Percentiles rank a stretch among this genome's conserved stretches.
Conservation (phyloP, 129 eudicot species). For the Heracleum sosnowskyi region DNA sequence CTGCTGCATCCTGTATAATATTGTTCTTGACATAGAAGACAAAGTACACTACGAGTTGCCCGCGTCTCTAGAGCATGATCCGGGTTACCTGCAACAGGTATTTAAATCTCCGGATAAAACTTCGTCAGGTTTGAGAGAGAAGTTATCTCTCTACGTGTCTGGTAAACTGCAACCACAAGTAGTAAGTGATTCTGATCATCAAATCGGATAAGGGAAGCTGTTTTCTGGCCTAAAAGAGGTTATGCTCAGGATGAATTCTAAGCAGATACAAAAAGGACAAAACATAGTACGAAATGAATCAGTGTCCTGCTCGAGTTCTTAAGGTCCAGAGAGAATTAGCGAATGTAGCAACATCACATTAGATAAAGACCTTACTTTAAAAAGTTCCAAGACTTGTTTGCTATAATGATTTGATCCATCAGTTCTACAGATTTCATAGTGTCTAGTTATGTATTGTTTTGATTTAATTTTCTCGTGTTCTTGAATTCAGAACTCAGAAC, state of each 20-base stretch:
- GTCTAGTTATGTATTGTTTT: neutral
- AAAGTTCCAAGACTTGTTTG: neutral
- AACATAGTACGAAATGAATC: neutral
- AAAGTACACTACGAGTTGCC: conserved; percentile 39
- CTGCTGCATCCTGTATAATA: conserved; percentile 77
- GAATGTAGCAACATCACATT: neutral
- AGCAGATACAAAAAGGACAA: neutral
- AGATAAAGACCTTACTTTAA: neutral
- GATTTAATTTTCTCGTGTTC: neutral
- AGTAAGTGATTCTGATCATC: neutral
- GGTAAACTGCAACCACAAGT: conserved; percentile 31
- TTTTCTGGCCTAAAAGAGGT: neutral
- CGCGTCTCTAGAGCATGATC: conserved; percentile 44
- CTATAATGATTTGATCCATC: neutral
- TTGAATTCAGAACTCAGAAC: neutral
- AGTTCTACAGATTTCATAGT: neutral
- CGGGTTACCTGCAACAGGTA: conserved; percentile 45
- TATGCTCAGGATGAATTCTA: neutral
- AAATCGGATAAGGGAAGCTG: neutral
- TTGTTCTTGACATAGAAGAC: conserved; percentile 72
- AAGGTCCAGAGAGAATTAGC: neutral
- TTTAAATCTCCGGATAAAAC: conserved; percentile 44
- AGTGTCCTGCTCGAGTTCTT: neutral
- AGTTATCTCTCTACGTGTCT: conserved; percentile 44
- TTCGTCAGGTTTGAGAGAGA: conserved; percentile 49